Percentiles rank a stretch among this genome's conserved stretches.
Evolutionary conservation across 2,329 filamentous ascomycete species (phyloP).

Genomic region (Epichloe amarillans): DNA sequence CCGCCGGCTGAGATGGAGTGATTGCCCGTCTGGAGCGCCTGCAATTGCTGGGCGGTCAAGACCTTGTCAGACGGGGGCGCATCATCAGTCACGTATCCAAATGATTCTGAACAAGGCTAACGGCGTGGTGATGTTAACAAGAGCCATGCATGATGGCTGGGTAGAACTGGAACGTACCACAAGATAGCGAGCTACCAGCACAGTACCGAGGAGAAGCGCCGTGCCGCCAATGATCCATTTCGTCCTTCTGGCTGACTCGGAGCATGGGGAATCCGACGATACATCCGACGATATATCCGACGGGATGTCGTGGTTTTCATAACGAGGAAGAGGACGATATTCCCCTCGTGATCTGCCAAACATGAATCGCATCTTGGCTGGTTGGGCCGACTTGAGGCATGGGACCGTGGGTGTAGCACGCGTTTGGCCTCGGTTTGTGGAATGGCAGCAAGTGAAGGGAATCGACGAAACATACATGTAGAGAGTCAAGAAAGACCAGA

Average conservation of each 20-base stretch:
- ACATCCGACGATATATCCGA: neutral
- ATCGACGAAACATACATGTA: too few species aligned
- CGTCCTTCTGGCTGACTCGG: neutral
- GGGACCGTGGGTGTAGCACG: too few species aligned
- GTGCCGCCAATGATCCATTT: neutral
- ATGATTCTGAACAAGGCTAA: neutral
- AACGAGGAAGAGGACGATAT: conserved; percentile 1
- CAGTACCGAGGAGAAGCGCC: neutral
- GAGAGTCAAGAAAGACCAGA: too few species aligned
- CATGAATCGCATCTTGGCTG: neutral
- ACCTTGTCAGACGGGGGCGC: neutral
- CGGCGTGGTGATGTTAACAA: neutral
- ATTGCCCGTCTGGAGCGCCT: neutral
- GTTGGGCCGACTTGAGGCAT: neutral
- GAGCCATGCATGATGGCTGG: neutral
- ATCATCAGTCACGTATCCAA: neutral
- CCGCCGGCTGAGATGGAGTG: conserved; percentile 4
- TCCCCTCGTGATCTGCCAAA: neutral
- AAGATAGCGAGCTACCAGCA: neutral
- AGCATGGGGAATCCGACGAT: neutral
- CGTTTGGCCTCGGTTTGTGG: too few species aligned
- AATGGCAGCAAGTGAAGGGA: too few species aligned
- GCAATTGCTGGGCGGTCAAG: conserved; percentile 2
- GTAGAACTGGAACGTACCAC: neutral
- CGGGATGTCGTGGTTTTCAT: neutral